Evolutionary conservation across 106 monocot genomes (phyloP).

Genomic region (Platanthera zijinensis): DNA sequence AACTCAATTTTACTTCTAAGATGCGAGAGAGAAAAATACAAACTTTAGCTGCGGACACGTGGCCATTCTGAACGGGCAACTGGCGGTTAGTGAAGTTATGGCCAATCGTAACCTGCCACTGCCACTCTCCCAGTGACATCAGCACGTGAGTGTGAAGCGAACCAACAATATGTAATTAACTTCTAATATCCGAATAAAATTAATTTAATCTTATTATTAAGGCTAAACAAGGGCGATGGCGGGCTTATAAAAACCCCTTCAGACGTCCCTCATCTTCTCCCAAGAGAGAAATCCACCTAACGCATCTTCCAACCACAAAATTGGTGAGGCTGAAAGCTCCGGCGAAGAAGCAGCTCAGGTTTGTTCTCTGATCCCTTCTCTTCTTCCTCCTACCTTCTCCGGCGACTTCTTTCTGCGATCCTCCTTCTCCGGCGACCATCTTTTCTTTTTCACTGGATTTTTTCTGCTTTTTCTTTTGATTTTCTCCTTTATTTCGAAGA

Average conservation of each 20-base stretch:
- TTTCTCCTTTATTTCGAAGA: background rate
- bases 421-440: background rate
- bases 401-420: background rate
- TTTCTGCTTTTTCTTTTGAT: background rate
- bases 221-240: background rate
- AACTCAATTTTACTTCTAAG: too few relatives aligned
- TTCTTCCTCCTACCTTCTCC: background rate
- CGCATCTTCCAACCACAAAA: background rate
- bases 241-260: slow-evolving; percentile 2
- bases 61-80: background rate
- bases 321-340: slow-evolving; percentile 1
- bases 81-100: background rate
- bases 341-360: background rate
- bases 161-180: background rate
- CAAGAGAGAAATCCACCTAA: slow-evolving; percentile 7
- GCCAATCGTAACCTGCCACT: background rate
- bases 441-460: background rate
- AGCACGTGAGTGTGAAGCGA: background rate
- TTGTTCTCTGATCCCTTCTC: slow-evolving; percentile 8
- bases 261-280: background rate
- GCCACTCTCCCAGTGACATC: background rate
- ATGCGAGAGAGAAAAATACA: too few relatives aligned
- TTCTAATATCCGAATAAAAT: background rate
- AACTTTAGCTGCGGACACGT: background rate
- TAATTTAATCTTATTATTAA: background rate